Evolutionary conservation across 352 stramenopile species (phyloP), one percentile per base, ranked within the genome.

Genomic region (Globisporangium cederbergense): DNA sequence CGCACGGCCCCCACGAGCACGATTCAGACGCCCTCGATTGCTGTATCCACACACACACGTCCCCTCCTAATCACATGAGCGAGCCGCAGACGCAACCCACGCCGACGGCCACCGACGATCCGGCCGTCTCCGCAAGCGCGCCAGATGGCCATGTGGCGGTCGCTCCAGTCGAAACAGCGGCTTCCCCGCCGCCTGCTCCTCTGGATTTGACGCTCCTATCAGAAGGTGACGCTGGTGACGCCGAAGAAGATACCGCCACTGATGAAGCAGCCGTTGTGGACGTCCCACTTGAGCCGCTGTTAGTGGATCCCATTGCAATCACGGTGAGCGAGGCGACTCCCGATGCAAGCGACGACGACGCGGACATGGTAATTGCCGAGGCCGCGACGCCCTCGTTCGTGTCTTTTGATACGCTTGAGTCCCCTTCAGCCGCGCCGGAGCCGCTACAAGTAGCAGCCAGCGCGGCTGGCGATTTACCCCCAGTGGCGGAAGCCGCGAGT

Each of bases 361-460:
- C 16, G 9, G 57, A 43, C 32, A 52, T 58, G 43, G 38, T 57
- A 28, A 62, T 66, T 4, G 51, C 45, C 11, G 64, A 70, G 36
- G 64, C 64, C 9, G 64, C 64, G 22, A 70, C 64, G 22, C 64
- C 64, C 5, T 66, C 60, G 50, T 56, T 30, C 28, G 47, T 45
- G 30, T 38, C 47, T 2, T 59, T 68, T 10, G 62, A 54, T 32
- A 38, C 54, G 47, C 62, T 68, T 34, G 47, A 56, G 42, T 62
- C 62, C 5, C 62, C 53, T n/a, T 46, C 53, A 4, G 30, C 20
- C 34, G 43, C 42, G 16, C 52, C 25, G 2, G 61, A 56, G 22
- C 30, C 36, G 11, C 34, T 64, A 20, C 32, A 25, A 4, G 45
- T 43, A 30, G 28, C 32, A 2, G n/a, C 47, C 13, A 20, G 13